phyloP scores from a whole-genome alignment of 2,329 filamentous ascomycete genomes.

The Aspergillus hortae region DNA sequence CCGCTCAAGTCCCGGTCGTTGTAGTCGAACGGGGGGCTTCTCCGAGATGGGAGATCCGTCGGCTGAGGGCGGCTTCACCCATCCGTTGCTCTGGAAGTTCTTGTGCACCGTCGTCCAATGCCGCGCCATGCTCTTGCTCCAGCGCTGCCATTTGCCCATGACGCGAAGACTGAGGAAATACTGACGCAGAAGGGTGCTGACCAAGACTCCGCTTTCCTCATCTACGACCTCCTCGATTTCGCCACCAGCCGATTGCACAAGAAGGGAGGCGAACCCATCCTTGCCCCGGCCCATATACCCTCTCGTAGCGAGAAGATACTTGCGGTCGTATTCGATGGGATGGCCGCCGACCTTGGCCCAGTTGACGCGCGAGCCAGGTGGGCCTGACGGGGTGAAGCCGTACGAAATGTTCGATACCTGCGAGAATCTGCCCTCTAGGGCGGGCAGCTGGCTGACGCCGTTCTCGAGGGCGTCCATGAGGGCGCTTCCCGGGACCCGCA shows the following conservation, averaged over 20 bases:
- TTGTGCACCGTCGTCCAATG: constrained; percentile 67
- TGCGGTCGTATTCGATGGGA: constrained; percentile 58
- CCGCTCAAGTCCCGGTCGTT: constrained; percentile 20
- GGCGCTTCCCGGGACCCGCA: constrained; percentile 67
- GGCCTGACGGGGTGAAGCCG: constrained; percentile 63
- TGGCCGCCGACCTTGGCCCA: constrained; percentile 59
- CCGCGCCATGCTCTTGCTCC: constrained; percentile 57
- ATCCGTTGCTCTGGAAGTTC: constrained; percentile 54
- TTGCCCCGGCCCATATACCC: constrained; percentile 89
- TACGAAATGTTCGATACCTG: constrained; percentile 83
- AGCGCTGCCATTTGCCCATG: constrained; percentile 73
- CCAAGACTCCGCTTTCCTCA: constrained; percentile 82
- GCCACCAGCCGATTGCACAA: constrained; percentile 74
- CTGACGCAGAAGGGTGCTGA: constrained; percentile 81
- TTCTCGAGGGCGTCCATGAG: constrained; percentile 83
- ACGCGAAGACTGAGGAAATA: constrained; percentile 87
- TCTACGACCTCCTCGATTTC: constrained; percentile 72
- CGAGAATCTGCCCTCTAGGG: constrained; percentile 78
- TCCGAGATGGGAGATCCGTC: constrained; percentile 25
- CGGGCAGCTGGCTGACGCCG: constrained; percentile 73
- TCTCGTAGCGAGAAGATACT: constrained; percentile 73
- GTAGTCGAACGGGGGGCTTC: constrained; percentile 17
- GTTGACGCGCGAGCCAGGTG: constrained; percentile 60
- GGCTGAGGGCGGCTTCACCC: constrained; percentile 42
- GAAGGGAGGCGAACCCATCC: constrained; percentile 74